Evolutionary conservation across 805 yeast species (phyloP).

Genomic region (Zygoascus bituminiphila): DNA sequence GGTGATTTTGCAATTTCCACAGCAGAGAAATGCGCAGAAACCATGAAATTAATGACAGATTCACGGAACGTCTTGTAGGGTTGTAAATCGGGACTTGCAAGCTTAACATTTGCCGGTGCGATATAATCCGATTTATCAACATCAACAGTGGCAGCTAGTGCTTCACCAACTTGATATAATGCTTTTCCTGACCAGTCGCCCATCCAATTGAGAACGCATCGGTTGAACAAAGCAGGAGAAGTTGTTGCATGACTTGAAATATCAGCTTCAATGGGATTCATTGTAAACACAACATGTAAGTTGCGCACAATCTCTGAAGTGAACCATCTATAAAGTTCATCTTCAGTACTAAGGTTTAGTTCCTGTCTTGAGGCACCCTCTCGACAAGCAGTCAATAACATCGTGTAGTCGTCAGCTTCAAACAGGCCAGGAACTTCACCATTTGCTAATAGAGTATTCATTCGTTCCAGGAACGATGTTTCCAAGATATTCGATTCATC

Average conservation of each 20-base stretch:
- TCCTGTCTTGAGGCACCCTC: conserved; percentile 56
- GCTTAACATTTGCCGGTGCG: conserved; percentile 26
- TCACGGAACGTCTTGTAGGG: conserved; percentile 33
- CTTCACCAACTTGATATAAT: conserved; percentile 41
- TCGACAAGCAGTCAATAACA: conserved; percentile 46
- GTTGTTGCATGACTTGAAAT: conserved; percentile 42
- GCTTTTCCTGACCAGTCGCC: conserved; percentile 66
- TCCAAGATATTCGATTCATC: conserved; percentile 76
- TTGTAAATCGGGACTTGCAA: conserved; percentile 8
- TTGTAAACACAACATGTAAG: conserved; percentile 75
- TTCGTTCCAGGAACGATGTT: conserved; percentile 74
- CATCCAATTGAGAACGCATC: conserved; percentile 86
- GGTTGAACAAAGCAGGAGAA: conserved; percentile 82
- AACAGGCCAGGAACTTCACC: conserved; percentile 88
- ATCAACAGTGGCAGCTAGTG: conserved; percentile 40
- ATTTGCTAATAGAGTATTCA: conserved; percentile 90
- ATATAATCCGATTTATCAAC: conserved; percentile 40
- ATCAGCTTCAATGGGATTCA: conserved; percentile 44
- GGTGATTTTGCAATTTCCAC: not conserved
- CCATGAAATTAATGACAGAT: conserved; percentile 39
- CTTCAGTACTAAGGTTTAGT: conserved; percentile 51
- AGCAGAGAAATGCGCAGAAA: conserved; percentile 33
- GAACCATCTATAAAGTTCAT: conserved; percentile 72
- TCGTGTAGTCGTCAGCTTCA: conserved; percentile 57
- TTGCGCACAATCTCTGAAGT: conserved; percentile 55